Conservation (phyloP, 805 yeast species). For the Candida taoyuanica region DNA sequence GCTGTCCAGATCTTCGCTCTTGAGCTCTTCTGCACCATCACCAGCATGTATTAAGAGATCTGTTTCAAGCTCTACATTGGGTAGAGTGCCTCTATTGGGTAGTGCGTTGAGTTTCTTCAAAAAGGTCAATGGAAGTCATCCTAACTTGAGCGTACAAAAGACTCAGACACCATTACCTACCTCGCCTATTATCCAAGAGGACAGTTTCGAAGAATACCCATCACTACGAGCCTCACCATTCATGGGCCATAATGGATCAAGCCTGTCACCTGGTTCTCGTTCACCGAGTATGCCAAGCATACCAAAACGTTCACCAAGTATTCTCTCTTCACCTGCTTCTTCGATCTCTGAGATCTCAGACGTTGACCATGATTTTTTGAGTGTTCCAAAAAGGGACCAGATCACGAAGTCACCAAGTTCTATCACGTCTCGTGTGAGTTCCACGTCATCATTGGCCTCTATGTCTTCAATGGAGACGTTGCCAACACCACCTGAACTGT, state of each 20-base stretch:
- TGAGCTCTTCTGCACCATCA: conserved; percentile 8
- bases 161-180: conserved; percentile 8
- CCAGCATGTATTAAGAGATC: conserved; percentile 15
- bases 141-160: conserved; percentile 6
- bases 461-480: conserved; percentile 24
- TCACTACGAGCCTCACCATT: conserved; percentile 9
- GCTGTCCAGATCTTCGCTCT: conserved; percentile 1
- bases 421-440: conserved; percentile 7
- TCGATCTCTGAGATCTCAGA: conserved; percentile 23
- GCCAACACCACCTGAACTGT: conserved; percentile 42
- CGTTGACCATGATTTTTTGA: conserved; percentile 14
- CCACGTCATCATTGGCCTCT: conserved; percentile 5
- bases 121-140: conserved; percentile 15
- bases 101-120: conserved; percentile 25
- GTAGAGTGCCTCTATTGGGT: conserved; percentile 20
- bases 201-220: conserved; percentile 2
- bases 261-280: conserved; percentile 8
- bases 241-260: conserved; percentile 9
- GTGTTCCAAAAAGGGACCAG: conserved; percentile 1
- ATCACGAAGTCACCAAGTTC: conserved; percentile 5
- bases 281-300: conserved; percentile 11
- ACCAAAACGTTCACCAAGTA: conserved; percentile 10
- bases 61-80: conserved; percentile 18
- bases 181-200: conserved; percentile 7
- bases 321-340: conserved; percentile 17